Base-by-base conservation (phyloP, 208 protist genomes). In the Leishmania braziliensis region DNA sequence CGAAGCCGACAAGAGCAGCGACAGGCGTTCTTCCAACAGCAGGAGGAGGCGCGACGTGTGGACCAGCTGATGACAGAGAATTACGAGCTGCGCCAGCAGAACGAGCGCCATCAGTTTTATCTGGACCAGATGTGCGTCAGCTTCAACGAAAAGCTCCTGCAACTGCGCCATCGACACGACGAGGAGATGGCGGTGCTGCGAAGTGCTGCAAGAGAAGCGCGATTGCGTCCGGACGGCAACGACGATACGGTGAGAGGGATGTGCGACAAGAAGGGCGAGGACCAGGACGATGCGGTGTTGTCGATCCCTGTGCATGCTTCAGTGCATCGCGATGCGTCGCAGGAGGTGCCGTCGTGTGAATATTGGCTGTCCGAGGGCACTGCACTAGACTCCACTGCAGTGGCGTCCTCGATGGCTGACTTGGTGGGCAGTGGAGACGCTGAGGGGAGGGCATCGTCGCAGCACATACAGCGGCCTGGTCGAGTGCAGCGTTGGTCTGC, bases 1-100 rank as follows among this genome's bases (percentile, higher is more conserved):
- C 82, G 82, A 62, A 79, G 82, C 43, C 70, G 79, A 36, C 81
- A 83, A 58, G 70, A 76, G 63, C 82, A 89, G 80, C 82, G 81
- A 10, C 79, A 83, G 71, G 79, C 79, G 1, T 75, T 82, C 18
- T 71, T 74, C 8, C 80, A 82, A 72, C 87, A 88, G 54, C 81
- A 83, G 53, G 81, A 86, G 78, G 78, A 88, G 80, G 70, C 65
- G 76, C 75, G 79, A 1, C 80, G 84, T 16, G 82, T 77, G 60
- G 69, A 20, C 33, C 58, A 79, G 76, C 81, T 86, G 39, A 79
- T 70, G 26, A 20, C 36, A 20, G 80, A 86, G 77, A 86, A 86
- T 74, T 82, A 73, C 53, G 80, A 85, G 33, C 54, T 89, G 76
- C 68, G 77, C 2, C 76, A 82, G 46, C 77, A 84, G 48, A 83